Evolutionary conservation across 805 yeast genomes (phyloP), one percentile per base, ranked within the genome.

Genomic region (Wickerhamomyces queroliae): DNA sequence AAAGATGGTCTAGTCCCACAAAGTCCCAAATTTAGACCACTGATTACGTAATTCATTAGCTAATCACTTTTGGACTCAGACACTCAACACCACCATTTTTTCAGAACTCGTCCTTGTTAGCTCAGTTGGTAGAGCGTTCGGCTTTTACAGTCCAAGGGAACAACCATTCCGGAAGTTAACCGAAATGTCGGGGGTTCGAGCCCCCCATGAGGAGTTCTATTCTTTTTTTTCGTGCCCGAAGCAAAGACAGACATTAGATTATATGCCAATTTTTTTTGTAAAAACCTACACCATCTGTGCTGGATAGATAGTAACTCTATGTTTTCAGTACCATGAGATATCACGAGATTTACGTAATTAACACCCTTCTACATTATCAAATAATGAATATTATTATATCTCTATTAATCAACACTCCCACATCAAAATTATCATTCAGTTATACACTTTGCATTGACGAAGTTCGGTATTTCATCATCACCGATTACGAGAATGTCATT

Each of bases 401-500:
- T 16, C 10, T 22, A 18, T n/a, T 17, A 17, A 24, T 16, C 23
- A 15, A 8, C 21, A 12, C 7, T 38, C 17, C n/a, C n/a, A n/a
- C n/a, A n/a, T n/a, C n/a, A n/a, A n/a, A n/a, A n/a, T n/a, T n/a
- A n/a, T n/a, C n/a, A n/a, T n/a, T n/a, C n/a, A n/a, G n/a, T n/a
- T 17, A 20, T 21, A 30, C 7, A 29, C 13, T 19, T 7, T 18
- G 23, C 12, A 13, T 12, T 27, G 3, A 28, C 20, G 13, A 43
- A 38, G 2, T 13, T 24, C 3, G 41, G 18, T 30, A 35, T 33
- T 40, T 39, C 7, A 7, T 35, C 35, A 17, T 39, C 40, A 8
- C 47, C 50, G 21, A 43, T 20, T 5, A 42, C 25, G 15, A 49
- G 18, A 18, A 36, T 17, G 25, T 43, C 43, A 37, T 74, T 73